A percentile compares a stretch with the other conserved stretches of the same genome.
Conservation (phyloP, 177 flowering plant genomes). For the Telopea speciosissima region DNA sequence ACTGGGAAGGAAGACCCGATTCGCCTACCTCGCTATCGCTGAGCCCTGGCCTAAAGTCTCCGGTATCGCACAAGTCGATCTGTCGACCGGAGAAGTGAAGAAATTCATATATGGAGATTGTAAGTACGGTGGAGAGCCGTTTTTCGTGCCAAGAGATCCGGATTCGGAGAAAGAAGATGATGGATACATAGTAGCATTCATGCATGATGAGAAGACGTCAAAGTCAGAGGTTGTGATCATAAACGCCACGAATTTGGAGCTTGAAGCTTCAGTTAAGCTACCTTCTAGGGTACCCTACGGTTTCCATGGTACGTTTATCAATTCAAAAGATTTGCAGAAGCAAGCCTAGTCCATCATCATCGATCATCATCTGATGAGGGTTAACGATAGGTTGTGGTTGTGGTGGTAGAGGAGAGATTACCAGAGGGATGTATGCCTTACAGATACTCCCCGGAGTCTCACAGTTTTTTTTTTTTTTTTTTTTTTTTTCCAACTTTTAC, state of each 20-base stretch:
- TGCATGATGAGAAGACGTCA: conserved; percentile 61
- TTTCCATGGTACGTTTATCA: conserved; percentile 80
- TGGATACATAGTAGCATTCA: conserved; percentile 63
- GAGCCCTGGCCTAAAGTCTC: conserved; percentile 97
- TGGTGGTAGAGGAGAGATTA: conserved; percentile 14
- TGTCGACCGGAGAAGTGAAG: conserved; percentile 50
- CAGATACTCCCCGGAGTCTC: conserved; percentile 51
- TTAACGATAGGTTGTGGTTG: neutral
- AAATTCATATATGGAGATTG: conserved; percentile 51
- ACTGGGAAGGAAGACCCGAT: conserved; percentile 65
- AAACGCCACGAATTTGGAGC: conserved; percentile 42
- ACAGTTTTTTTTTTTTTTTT: neutral
- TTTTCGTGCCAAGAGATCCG: conserved; percentile 41
- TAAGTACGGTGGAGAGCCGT: conserved; percentile 80
- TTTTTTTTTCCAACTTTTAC: no score
- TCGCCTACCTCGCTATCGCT: conserved; percentile 75
- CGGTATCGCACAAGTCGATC: conserved; percentile 83
- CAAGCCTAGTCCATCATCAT: conserved; percentile 32
- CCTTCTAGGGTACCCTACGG: conserved; percentile 91
- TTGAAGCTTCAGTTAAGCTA: conserved; percentile 60
- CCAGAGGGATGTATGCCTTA: conserved; percentile 61
- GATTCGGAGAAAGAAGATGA: conserved; percentile 52
- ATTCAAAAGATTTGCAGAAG: conserved; percentile 38
- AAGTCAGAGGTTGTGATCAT: conserved; percentile 63
- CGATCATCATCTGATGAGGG: no score